Base-by-base conservation (phyloP, 768 basidiomycete species). In the Kwoniella dendrophila region DNA sequence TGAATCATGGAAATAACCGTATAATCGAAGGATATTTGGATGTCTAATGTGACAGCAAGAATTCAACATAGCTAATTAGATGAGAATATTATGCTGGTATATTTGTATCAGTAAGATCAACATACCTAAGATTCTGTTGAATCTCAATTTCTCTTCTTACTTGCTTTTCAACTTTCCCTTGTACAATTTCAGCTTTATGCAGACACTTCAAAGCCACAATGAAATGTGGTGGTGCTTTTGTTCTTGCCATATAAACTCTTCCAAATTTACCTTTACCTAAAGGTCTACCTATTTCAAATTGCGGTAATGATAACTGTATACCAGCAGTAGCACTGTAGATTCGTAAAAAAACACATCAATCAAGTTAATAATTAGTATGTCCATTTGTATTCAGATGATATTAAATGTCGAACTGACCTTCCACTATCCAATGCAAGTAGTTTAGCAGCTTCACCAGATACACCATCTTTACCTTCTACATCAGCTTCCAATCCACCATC, bases 191-290 rank as follows among this genome's bases (percentile, higher is more conserved):
- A 55, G 89, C 88, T 82, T 98, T 99, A 84, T 94, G 94, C 58
- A 97, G 83, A 65, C 90, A 93, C 81, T 98, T 98, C 80, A 98
- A 86, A 1, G 95, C 95, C 72, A 98, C 86, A 76, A 97, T 95
- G 82, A 90, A 98, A 62, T 88, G 86, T 0, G 93, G 92, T 62
- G 88, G 85, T 62, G 82, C 79, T 78, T 94, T 95, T 20, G 95
- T 97, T 52, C 94, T 86, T 45, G 95, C 92, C 88, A 98, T 94
- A 83, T 99, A 98, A 26, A 99, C 96, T 2, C 92, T 89, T 0
- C 96, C 96, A 70, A 98, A 99, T 82, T 98, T 98, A 47, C 96
- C 96, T 78, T 98, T 97, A n/a, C 96, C 96, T 1, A 99, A 84
- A 2, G 93, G 92, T 11, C 92, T 86, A 18, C 96, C 95, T 73